Base-by-base conservation (phyloP, 331 rosid genomes). In the Rosa hybrid region DNA sequence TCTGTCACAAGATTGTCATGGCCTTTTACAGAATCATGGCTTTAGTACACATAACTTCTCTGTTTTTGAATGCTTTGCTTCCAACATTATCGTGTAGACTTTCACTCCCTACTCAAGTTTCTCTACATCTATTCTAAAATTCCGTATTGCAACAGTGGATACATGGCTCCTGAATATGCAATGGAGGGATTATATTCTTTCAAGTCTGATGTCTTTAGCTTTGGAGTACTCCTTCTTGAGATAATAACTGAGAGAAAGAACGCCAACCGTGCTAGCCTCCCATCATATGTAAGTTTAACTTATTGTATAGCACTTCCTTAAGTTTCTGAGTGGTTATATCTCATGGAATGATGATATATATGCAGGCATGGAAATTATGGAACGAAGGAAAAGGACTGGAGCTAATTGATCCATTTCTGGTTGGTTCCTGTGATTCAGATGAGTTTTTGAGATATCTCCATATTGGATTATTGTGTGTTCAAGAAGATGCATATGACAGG, bases 351-450 rank as follows among this genome's bases (percentile, higher is more conserved):
- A 56, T 56, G 30, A 21, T 57, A 74, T 20, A 21, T 57, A 74
- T 20, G 81, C 51, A 34, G 97, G 89, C 90, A 44, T 88, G 90
- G 92, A 62, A 84, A 44, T 72, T 88, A 60, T 88, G 92, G 91
- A 81, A 83, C 18, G 89, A 86, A 16, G 92, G 90, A 60, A 83
- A 83, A 21, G 88, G 76, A 1, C 2, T 84, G 27, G 92, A 90
- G 59, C 77, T 91, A 54, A 79, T 71, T 41, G 94, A 91, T 71
- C 89, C 91, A 1, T 69, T 72, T 17, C 78, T 82, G 38, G 25
- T 21, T 21, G 83, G 78, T 72, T 81, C 88, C 13, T 85, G 83
- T 46, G 80, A 50, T 1, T 54, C 3, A 34, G 81, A 81, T 16
- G 81, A 90, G 73, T 89, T 85, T 54, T 14, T 88, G 49, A 7